Percentiles rank a stretch among this genome's conserved stretches.
Evolutionary conservation across 352 stramenopile genomes (phyloP).

Genomic region (Globisporangium perplexum): DNA sequence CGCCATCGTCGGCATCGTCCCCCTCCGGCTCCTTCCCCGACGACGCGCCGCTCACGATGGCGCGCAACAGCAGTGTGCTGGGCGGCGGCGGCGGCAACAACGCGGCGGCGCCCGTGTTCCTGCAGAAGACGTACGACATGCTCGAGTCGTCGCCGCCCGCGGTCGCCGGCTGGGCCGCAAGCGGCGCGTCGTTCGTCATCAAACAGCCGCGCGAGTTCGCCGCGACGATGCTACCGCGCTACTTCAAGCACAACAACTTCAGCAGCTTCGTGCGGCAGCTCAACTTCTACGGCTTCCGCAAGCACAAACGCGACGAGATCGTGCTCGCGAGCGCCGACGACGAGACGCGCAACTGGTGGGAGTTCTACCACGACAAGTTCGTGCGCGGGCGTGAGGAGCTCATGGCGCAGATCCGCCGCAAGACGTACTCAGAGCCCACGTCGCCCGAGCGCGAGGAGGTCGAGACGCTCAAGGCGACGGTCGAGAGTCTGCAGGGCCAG

Average conservation of each 20-base stretch:
- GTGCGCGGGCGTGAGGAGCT: constrained; percentile 78
- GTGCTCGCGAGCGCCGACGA: constrained; percentile 69
- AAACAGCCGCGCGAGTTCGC: constrained; percentile 91
- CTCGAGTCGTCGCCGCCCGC: constrained; percentile 81
- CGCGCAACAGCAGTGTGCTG: constrained; percentile 8
- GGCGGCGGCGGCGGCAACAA: constrained; percentile 10
- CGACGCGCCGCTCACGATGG: constrained; percentile 14
- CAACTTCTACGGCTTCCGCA: constrained; percentile 94
- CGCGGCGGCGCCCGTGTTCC: constrained; percentile 64
- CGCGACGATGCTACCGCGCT: constrained; percentile 85
- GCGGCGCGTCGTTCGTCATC: constrained; percentile 87
- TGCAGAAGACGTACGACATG: constrained; percentile 93
- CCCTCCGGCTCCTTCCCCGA: background rate
- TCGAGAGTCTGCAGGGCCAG: constrained; percentile 65
- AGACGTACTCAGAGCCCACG: constrained; percentile 82
- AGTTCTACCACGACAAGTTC: constrained; percentile 92
- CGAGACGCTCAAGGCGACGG: constrained; percentile 68
- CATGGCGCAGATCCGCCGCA: constrained; percentile 83
- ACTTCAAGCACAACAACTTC: constrained; percentile 96
- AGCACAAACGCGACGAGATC: constrained; percentile 90
- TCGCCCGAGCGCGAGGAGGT: constrained; percentile 74
- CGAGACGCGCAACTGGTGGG: constrained; percentile 86
- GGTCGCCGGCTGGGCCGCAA: constrained; percentile 79
- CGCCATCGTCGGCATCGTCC: background rate
- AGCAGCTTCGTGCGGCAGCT: constrained; percentile 91